These are phyloP conservation scores for Hypoxylon rickii DNA, from an alignment of 495 filamentous ascomycete species.

Conservation along the genomic window DNA sequence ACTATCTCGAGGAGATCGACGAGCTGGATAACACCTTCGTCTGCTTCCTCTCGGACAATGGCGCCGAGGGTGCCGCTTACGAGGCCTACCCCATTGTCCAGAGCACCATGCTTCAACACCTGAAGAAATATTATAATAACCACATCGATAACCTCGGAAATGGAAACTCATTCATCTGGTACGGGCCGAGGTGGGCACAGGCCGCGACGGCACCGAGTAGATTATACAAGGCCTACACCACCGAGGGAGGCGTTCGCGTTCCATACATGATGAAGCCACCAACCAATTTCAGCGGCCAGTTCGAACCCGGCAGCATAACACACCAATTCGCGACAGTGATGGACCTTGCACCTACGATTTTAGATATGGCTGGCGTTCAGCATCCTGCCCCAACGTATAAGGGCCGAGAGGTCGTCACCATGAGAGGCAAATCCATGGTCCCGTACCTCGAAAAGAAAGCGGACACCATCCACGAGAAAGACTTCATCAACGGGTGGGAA, in stretches of 20 bases:
- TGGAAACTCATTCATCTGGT: constrained; percentile 67
- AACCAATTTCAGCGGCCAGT: constrained; percentile 39
- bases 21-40: constrained; percentile 69
- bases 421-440: constrained; percentile 57
- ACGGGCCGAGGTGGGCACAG: constrained; percentile 68
- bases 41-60: constrained; percentile 68
- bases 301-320: constrained; percentile 50
- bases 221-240: constrained; percentile 66
- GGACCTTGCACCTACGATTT: constrained; percentile 65
- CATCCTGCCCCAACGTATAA: constrained; percentile 63
- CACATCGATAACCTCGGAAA: constrained; percentile 64
- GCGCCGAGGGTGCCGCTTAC: constrained; percentile 66
- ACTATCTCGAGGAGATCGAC: constrained; percentile 59
- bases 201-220: constrained; percentile 67
- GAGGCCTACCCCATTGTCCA: constrained; percentile 63
- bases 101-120: constrained; percentile 53
- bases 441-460: constrained; percentile 37
- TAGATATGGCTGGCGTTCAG: constrained; percentile 64
- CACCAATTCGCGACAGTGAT: constrained; percentile 67
- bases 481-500: constrained; percentile 47
- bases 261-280: constrained; percentile 59
- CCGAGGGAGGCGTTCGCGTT: constrained; percentile 64
- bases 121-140: constrained; percentile 69
- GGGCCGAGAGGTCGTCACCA: constrained; percentile 59
- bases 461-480: constrained; percentile 45